These are phyloP conservation scores for Lophium mytilinum DNA, from an alignment of 495 filamentous ascomycete species.

Conservation along the genomic window DNA sequence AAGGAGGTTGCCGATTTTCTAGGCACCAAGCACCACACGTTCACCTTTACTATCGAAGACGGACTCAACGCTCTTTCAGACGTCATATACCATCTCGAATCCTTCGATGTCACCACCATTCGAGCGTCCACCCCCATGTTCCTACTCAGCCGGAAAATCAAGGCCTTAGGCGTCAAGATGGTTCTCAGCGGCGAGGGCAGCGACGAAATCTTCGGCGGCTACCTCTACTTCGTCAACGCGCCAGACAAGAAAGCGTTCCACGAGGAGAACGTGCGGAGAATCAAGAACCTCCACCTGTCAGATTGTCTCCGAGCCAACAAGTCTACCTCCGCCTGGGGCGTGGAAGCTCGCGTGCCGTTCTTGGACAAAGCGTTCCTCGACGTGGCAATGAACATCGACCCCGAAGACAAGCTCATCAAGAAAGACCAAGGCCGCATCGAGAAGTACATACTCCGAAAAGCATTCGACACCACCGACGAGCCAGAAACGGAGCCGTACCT, in stretches of 20 bases:
- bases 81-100: constrained; percentile 96
- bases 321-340: constrained; percentile 96
- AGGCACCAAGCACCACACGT: constrained; percentile 92
- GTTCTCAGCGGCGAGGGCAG: constrained; percentile 92
- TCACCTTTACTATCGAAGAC: constrained; percentile 96
- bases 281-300: constrained; percentile 90
- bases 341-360: constrained; percentile 97
- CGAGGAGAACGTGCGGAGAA: constrained; percentile 79
- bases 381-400: constrained; percentile 84
- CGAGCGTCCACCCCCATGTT: constrained; percentile 99
- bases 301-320: constrained; percentile 98
- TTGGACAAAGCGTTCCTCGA: constrained; percentile 96
- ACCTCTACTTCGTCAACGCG: constrained; percentile 95
- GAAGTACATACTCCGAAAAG: constrained; percentile 95
- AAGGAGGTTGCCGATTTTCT: constrained; percentile 87
- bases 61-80: constrained; percentile 92
- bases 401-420: constrained; percentile 88
- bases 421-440: constrained; percentile 81
- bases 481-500: constrained; percentile 74
- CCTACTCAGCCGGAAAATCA: constrained; percentile 93
- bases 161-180: constrained; percentile 99
- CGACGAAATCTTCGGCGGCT: constrained; percentile 97
- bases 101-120: constrained; percentile 96
- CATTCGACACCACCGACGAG: constrained; percentile 87
- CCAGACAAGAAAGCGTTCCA: constrained; percentile 88